A percentile compares a stretch with the other conserved stretches of the same genome.
phyloP scores from a whole-genome alignment of 2,329 filamentous ascomycete genomes.

The Cercospora sesami region DNA sequence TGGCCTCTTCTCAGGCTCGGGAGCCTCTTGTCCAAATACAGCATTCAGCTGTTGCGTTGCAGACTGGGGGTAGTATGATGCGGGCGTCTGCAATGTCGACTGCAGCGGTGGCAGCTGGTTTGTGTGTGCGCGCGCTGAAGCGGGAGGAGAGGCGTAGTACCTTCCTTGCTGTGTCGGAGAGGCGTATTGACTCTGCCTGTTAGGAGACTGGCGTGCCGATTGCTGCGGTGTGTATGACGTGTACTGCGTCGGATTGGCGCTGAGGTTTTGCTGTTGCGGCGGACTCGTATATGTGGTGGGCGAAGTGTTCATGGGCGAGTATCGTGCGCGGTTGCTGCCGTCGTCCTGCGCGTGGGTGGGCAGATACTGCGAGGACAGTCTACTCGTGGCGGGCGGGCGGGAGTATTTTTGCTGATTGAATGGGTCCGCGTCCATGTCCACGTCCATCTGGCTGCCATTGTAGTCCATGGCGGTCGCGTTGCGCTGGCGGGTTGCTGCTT shows the following conservation, averaged over 20 bases:
- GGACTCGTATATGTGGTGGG: constrained; percentile 67
- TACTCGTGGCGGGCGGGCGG: constrained; percentile 62
- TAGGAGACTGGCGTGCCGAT: constrained; percentile 74
- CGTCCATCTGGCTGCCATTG: constrained; percentile 45
- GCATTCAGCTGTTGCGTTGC: constrained; percentile 71
- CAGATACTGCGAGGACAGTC: constrained; percentile 71
- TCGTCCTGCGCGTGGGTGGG: constrained; percentile 47
- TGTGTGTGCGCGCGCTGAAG: constrained; percentile 49
- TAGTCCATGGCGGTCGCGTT: constrained; percentile 29
- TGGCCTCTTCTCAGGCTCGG: constrained; percentile 50
- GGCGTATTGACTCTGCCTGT: constrained; percentile 61
- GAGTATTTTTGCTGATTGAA: constrained; percentile 87
- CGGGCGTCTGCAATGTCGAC: constrained; percentile 58
- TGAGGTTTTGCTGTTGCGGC: constrained; percentile 44
- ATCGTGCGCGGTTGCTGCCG: constrained; percentile 80
- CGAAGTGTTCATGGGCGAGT: constrained; percentile 94
- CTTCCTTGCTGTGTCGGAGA: constrained; percentile 54
- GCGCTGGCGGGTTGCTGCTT: constrained; percentile 13
- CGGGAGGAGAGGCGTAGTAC: constrained; percentile 59
- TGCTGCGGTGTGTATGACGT: constrained; percentile 46
- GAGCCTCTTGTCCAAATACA: constrained; percentile 55
- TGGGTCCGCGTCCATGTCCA: constrained; percentile 83
- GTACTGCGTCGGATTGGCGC: constrained; percentile 29
- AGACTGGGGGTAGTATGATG: constrained; percentile 65
- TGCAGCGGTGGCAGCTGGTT: constrained; percentile 75